Base-by-base conservation (phyloP, 1,284 basidiomycete genomes). In the Dichomitus squalens region DNA sequence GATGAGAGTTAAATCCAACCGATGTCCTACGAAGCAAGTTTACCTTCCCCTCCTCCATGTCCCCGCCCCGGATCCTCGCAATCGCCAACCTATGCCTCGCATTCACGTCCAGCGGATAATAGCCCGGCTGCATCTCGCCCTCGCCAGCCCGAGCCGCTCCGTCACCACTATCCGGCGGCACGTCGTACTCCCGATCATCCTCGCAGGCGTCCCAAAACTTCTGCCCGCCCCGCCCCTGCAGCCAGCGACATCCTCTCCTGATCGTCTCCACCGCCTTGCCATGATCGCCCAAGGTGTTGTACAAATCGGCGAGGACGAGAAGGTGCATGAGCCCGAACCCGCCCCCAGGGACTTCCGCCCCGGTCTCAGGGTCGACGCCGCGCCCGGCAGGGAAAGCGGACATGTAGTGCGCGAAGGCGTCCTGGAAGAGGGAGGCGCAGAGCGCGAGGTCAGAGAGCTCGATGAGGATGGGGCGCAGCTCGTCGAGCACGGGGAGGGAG, bases 161-260 rank as follows among this genome's bases (percentile, higher is more conserved):
- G 66, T 60, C 70, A 6, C 41, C 41, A 14, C 41, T 44, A 23
- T 44, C 41, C 2, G 16, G 41, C 11, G 76, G 74, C 2, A 81
- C 71, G 67, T 95, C 92, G 67, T 85, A 97, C 72, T 98, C 96
- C 53, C 95, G 78, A 70, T 98, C 95, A 69, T 97, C 96, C 35
- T 85, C 82, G 53, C 87, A 84, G 21, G 83, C 72, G 64, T 95
- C 92, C 94, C 95, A 97, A 54, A 88, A 87, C 54, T 77, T 82
- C 70, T 92, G 86, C 33, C 80, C 75, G n/a, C 75, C 77, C 34
- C 96, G 77, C 0, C 93, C 93, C 70, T 96, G 93, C 11, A 98
- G 73, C 96, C 96, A 98, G 46, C 96, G 76, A 49, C 86, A 88
- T 0, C 95, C 95, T 52, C 80, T 79, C 38, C 90, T 80, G 54